Evolutionary conservation across 148 eudicot species (phyloP).

Genomic region (Diospyros kaki): DNA sequence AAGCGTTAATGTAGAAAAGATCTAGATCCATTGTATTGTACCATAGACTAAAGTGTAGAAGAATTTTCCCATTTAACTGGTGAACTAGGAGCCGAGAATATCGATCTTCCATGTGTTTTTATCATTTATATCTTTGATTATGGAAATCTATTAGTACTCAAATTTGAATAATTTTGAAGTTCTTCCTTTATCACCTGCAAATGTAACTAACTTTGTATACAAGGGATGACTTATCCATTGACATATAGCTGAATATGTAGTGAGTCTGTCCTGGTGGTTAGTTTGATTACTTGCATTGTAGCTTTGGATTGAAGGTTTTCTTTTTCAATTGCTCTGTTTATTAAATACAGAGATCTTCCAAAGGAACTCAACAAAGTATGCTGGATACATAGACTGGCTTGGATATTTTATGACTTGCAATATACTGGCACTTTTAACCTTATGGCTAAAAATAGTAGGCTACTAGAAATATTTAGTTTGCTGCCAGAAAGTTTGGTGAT

Average conservation of each 20-base stretch:
- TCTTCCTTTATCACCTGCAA: neutral
- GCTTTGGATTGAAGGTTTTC: neutral
- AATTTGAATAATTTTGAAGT: too few relatives aligned
- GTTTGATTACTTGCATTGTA: neutral
- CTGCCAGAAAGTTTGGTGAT: neutral
- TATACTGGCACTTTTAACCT: neutral
- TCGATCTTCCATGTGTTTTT: neutral
- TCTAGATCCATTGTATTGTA: neutral
- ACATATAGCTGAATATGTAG: neutral
- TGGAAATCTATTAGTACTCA: neutral
- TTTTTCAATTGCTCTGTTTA: neutral
- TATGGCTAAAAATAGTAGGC: neutral
- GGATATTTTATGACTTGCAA: neutral
- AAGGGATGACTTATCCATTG: neutral
- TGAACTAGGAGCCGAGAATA: constrained; percentile 4
- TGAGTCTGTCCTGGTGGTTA: neutral
- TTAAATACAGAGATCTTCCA: neutral
- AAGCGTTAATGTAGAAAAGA: too few relatives aligned
- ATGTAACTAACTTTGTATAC: neutral
- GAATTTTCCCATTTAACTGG: constrained; percentile 1
- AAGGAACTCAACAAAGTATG: neutral
- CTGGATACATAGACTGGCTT: neutral
- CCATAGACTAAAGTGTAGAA: neutral
- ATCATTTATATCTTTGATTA: neutral
- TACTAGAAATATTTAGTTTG: neutral